phyloP scores from a whole-genome alignment of 495 filamentous ascomycete genomes.

The Penicillium daleae region DNA sequence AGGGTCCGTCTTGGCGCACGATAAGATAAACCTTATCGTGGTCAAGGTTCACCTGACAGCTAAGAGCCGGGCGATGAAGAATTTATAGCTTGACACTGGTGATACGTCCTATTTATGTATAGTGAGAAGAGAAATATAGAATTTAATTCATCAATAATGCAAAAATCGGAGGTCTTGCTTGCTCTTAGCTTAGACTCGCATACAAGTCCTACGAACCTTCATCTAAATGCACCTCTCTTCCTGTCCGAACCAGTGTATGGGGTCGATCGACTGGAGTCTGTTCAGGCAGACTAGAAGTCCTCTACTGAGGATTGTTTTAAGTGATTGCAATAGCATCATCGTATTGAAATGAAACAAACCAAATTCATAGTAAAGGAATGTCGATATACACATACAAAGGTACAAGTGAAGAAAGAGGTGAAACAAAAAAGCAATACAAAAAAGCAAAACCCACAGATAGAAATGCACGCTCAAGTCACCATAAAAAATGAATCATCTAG shows the following conservation, averaged over 20 bases:
- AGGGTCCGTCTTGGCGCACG: constrained; percentile 20
- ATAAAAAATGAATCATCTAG: constrained; percentile 2
- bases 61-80: neutral
- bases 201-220: no score
- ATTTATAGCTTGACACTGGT: no score
- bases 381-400: constrained; percentile 3
- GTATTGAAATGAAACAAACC: neutral
- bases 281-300: neutral
- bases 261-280: neutral
- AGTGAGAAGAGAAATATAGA: no score
- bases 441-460: neutral
- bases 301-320: no score
- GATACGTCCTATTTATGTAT: no score
- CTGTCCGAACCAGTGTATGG: no score
- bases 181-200: no score
- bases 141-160: no score
- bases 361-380: neutral
- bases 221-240: no score
- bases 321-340: neutral
- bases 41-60: neutral
- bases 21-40: constrained; percentile 22
- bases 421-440: neutral
- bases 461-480: constrained; percentile 5
- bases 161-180: no score
- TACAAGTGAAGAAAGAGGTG: neutral